Percentiles rank a stretch among this genome's conserved stretches.
Evolutionary conservation across 2,329 filamentous ascomycete genomes (phyloP).

Genomic region (Paraconiothyrium sp.): DNA sequence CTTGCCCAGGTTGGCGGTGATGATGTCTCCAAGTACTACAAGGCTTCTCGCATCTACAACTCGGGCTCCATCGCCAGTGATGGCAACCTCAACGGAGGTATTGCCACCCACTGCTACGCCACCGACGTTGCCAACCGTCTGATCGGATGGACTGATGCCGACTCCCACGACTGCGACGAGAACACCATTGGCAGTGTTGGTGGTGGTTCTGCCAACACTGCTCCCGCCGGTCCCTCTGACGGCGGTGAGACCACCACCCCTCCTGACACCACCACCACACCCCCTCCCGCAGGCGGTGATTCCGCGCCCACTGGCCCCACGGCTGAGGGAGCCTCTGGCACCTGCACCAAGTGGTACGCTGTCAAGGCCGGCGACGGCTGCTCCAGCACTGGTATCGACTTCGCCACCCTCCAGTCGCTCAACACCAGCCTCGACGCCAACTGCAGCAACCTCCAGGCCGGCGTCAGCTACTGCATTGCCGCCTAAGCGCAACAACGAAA

Average conservation of each 20-base stretch:
- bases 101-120: slow-evolving; percentile 60
- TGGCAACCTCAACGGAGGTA: slow-evolving; percentile 53
- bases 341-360: slow-evolving; percentile 46
- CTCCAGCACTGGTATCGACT: slow-evolving; percentile 38
- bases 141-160: slow-evolving; percentile 49
- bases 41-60: slow-evolving; percentile 61
- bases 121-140: slow-evolving; percentile 62
- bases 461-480: slow-evolving; percentile 48
- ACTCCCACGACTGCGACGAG: slow-evolving; percentile 29
- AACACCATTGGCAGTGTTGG: slow-evolving; percentile 24
- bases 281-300: slow-evolving; percentile 8
- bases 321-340: slow-evolving; percentile 25
- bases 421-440: slow-evolving; percentile 42
- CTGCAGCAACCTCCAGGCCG: slow-evolving; percentile 51
- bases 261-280: slow-evolving; percentile 13
- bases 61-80: slow-evolving; percentile 52
- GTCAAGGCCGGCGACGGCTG: slow-evolving; percentile 46
- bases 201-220: slow-evolving; percentile 18
- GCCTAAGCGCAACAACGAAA: slow-evolving; percentile 15
- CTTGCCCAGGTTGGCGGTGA: slow-evolving; percentile 40
- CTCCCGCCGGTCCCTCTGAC: slow-evolving; percentile 17
- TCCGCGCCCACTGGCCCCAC: slow-evolving; percentile 16
- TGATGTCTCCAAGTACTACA: slow-evolving; percentile 56
- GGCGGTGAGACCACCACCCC: slow-evolving; percentile 4
- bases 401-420: slow-evolving; percentile 37